These are phyloP conservation scores for Skeletonema marinoi DNA, from an alignment of 108 stramenopile genomes.

Conservation along the genomic window DNA sequence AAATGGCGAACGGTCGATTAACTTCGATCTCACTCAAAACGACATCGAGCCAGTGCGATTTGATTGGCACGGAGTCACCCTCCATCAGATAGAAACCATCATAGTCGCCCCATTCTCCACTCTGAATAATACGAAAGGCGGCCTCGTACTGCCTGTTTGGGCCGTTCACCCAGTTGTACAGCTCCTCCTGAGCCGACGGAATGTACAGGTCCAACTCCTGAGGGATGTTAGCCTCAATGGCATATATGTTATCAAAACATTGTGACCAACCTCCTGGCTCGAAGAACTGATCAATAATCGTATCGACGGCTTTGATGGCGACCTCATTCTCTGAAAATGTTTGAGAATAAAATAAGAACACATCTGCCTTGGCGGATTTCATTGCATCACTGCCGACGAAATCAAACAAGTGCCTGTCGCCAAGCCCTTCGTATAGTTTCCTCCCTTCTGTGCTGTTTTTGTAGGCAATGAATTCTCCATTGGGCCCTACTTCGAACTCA, in stretches of 20 bases:
- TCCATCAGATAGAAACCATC: constrained; percentile 77
- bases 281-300: constrained; percentile 63
- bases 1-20: constrained; percentile 63
- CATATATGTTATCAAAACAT: constrained; percentile 69
- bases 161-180: constrained; percentile 78
- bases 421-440: constrained; percentile 1
- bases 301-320: constrained; percentile 61
- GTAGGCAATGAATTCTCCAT: constrained; percentile 22
- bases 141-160: constrained; percentile 80
- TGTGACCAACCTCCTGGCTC: constrained; percentile 67
- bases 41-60: constrained; percentile 70
- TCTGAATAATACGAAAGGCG: constrained; percentile 65
- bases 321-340: constrained; percentile 61
- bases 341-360: constrained; percentile 73
- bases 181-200: constrained; percentile 49
- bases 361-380: constrained; percentile 57
- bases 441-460: constrained; percentile 7
- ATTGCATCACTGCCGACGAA: constrained; percentile 53
- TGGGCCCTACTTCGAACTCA: constrained; percentile 14
- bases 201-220: constrained; percentile 57
- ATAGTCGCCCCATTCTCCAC: constrained; percentile 64
- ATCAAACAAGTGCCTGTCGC: constrained; percentile 42
- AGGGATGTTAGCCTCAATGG: constrained; percentile 71
- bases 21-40: constrained; percentile 55
- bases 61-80: constrained; percentile 70